Percentiles rank a stretch among this genome's conserved stretches.
Evolutionary conservation across 306 rosid genomes (phyloP).

Genomic region (Castanea crenata): DNA sequence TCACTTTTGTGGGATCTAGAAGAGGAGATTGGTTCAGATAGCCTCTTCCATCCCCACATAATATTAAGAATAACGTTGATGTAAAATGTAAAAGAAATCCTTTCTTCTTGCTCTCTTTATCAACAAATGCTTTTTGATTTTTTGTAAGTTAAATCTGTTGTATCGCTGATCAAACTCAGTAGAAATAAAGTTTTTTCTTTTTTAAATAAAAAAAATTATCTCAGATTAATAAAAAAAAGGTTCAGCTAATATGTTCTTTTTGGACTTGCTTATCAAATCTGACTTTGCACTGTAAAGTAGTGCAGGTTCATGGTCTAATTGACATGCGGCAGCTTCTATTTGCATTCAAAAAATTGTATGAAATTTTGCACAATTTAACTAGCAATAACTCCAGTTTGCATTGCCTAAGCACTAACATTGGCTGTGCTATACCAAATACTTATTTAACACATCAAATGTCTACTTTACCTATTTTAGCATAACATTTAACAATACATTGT

Average conservation of each 20-base stretch:
- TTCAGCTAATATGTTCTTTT: not conserved
- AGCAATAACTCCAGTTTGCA: not conserved
- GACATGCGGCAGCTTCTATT: not conserved
- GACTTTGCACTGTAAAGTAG: not conserved
- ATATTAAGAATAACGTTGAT: constrained; percentile 1
- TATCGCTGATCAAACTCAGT: not conserved
- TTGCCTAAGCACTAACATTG: too few relatives aligned
- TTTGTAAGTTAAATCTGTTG: not conserved
- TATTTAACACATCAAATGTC: too few relatives aligned
- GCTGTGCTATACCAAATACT: too few relatives aligned
- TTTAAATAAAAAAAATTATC: too few relatives aligned
- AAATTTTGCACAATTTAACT: not conserved
- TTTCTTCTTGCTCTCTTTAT: not conserved
- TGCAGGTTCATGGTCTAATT: not conserved
- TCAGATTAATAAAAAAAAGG: too few relatives aligned
- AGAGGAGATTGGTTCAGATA: not conserved
- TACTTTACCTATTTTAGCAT: too few relatives aligned
- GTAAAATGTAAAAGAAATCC: not conserved
- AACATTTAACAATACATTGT: too few relatives aligned
- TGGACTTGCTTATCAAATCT: not conserved
- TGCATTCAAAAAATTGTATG: not conserved
- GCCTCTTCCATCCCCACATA: not conserved
- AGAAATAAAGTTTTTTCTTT: not conserved
- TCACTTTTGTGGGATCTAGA: too few relatives aligned
- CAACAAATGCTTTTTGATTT: not conserved